Evolutionary conservation across 352 stramenopile genomes (phyloP).

Genomic region (Globisporangium acanthophoron): DNA sequence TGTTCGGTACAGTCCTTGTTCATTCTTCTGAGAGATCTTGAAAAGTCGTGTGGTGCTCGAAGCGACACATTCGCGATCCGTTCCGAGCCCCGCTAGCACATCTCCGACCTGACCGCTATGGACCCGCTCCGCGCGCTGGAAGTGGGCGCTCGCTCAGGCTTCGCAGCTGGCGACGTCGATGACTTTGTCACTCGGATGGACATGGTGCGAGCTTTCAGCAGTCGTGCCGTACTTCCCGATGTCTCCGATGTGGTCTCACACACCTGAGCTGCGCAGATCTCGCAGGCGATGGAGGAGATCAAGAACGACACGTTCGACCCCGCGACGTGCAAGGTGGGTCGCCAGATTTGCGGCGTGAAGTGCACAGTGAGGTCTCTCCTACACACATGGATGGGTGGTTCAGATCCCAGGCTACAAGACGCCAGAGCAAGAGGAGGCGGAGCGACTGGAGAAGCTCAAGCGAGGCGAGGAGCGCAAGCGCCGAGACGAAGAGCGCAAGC

Average conservation of each 20-base stretch:
- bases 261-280: constrained; percentile 27
- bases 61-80: too few species aligned
- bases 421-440: constrained; percentile 57
- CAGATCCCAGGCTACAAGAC: constrained; percentile 78
- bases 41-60: too few species aligned
- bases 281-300: constrained; percentile 72
- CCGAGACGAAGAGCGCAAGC: constrained; percentile 35
- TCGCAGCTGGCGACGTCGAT: constrained; percentile 62
- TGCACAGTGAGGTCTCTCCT: neutral
- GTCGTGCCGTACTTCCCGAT: neutral
- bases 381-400: too few species aligned
- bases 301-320: constrained; percentile 79
- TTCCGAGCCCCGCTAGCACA: too few species aligned
- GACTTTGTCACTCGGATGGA: constrained; percentile 70
- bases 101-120: constrained; percentile 17
- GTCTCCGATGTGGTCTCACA: neutral
- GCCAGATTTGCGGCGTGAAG: neutral
- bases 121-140: constrained; percentile 57
- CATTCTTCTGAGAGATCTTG: too few species aligned
- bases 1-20: too few species aligned
- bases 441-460: constrained; percentile 29
- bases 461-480: constrained; percentile 34
- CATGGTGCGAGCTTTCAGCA: constrained; percentile 26
- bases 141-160: constrained; percentile 62
- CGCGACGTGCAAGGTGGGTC: constrained; percentile 48